These are phyloP conservation scores for Neoarthrinium moseri DNA, from an alignment of 2,329 filamentous ascomycete genomes.

Conservation along the genomic window DNA sequence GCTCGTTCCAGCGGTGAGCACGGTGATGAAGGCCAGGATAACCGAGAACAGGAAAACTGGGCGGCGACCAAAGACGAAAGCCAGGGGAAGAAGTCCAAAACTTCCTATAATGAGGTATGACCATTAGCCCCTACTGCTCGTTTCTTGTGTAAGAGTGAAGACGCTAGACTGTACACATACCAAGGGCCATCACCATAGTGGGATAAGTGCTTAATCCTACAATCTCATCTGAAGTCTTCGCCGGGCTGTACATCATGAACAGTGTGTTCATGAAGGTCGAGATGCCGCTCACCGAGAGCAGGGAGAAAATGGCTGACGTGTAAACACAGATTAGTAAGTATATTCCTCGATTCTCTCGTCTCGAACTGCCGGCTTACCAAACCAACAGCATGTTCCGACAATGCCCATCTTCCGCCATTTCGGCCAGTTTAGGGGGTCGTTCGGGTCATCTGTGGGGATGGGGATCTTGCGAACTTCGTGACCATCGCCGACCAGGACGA, in stretches of 20 bases:
- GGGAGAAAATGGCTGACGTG: constrained; percentile 8
- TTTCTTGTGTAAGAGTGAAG: constrained; percentile 18
- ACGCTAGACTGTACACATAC: constrained; percentile 16
- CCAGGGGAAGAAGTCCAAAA: constrained; percentile 36
- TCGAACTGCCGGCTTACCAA: constrained; percentile 17
- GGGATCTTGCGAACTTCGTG: constrained; percentile 17
- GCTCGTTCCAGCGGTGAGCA: constrained; percentile 31
- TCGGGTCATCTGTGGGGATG: constrained; percentile 17
- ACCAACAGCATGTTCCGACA: constrained; percentile 26
- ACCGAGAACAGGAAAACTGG: constrained; percentile 31
- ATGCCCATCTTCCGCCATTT: constrained; percentile 21
- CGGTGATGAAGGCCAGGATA: constrained; percentile 28
- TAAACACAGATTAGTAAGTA: not conserved
- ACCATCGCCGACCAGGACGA: constrained; percentile 10
- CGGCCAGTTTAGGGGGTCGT: constrained; percentile 24
- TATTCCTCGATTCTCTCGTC: not conserved
- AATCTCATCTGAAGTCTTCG: constrained; percentile 3
- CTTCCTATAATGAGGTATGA: constrained; percentile 20
- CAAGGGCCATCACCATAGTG: constrained; percentile 12
- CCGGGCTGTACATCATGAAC: constrained; percentile 7
- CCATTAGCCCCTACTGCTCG: not conserved
- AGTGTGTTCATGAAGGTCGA: constrained; percentile 13
- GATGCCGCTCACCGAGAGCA: constrained; percentile 10
- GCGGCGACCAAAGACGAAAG: constrained; percentile 35
- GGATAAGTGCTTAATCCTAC: constrained; percentile 7